Base-by-base conservation (phyloP, 177 flowering plant genomes). In the Vitis hybrid region DNA sequence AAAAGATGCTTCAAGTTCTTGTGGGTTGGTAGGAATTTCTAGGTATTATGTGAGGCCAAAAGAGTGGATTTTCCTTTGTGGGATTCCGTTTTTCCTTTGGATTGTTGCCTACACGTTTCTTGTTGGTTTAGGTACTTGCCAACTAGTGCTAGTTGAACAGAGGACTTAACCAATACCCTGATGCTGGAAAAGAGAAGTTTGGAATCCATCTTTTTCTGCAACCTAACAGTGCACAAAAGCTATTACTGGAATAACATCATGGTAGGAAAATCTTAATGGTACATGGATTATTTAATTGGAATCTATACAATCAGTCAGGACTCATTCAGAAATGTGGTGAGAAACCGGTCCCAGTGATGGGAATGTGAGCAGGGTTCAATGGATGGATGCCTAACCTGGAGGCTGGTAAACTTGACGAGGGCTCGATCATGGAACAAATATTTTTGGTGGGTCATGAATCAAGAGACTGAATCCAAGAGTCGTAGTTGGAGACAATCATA, bases 21-120 rank as follows among this genome's bases (percentile, higher is more conserved):
- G 16, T 68, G 61, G 55, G 56, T 48, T 59, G 65, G 60, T 59
- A 29, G 58, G 76, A 56, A 67, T 57, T 49, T 68, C 72, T 68
- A 60, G 63, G 68, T 16, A 45, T 45, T 1, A 67, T 55, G 26
- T 74, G 49, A 68, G 60, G 63, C 68, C 53, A 68, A 73, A 63
- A 63, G 51, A 45, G 50, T 60, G 31, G 31, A 33, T 51, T 29
- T 58, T 31, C 31, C 45, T 63, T 65, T 33, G 64, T 70, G 52
- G 69, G 70, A 65, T 70, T 65, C 70, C 18, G 5, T 55, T 53
- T 39, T 70, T 49, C 61, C 22, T 62, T 62, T 31, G 66, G 31
- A 49, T 73, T 62, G 69, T 74, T 51, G 64, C 31, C n/a, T 11
- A 50, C 68, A 68, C 62, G 64, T 74, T 57, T 39, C 29, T 19